phyloP scores from a whole-genome alignment of 2,329 filamentous ascomycete species.

The Penicillium sp. region DNA sequence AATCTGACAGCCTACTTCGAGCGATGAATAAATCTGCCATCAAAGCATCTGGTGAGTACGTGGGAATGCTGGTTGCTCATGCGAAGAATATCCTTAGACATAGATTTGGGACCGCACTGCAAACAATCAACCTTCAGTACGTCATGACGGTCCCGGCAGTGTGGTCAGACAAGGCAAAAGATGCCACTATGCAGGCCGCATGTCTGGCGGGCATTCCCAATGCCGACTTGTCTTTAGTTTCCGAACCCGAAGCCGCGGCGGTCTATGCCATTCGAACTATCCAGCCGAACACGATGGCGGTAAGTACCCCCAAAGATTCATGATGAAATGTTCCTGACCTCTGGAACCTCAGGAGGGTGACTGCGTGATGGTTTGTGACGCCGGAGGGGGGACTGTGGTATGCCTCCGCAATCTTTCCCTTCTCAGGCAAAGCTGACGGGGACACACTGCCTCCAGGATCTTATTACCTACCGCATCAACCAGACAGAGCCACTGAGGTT shows the following conservation, averaged over 20 bases:
- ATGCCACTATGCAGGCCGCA: slow-evolving; percentile 28
- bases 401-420: not conserved
- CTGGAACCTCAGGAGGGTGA: slow-evolving; percentile 25
- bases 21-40: slow-evolving; percentile 1
- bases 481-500: slow-evolving; percentile 26
- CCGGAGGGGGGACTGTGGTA: slow-evolving; percentile 42
- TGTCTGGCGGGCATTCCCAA: slow-evolving; percentile 15
- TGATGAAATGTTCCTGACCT: not conserved
- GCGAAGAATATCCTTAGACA: slow-evolving; percentile 3
- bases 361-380: slow-evolving; percentile 39
- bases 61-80: slow-evolving; percentile 8
- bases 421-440: not conserved
- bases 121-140: slow-evolving; percentile 23
- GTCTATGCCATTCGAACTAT: slow-evolving; percentile 32
- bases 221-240: slow-evolving; percentile 15
- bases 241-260: slow-evolving; percentile 37
- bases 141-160: slow-evolving; percentile 36
- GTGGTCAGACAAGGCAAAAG: slow-evolving; percentile 38
- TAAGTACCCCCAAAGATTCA: not conserved
- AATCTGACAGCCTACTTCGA: not conserved
- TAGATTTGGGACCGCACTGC: slow-evolving; percentile 11
- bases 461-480: slow-evolving; percentile 35
- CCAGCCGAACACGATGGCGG: slow-evolving; percentile 27
- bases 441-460: slow-evolving; percentile 23
- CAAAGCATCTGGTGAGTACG: slow-evolving; percentile 12